Conservation (phyloP, 805 yeast species). For the Candida pini region DNA sequence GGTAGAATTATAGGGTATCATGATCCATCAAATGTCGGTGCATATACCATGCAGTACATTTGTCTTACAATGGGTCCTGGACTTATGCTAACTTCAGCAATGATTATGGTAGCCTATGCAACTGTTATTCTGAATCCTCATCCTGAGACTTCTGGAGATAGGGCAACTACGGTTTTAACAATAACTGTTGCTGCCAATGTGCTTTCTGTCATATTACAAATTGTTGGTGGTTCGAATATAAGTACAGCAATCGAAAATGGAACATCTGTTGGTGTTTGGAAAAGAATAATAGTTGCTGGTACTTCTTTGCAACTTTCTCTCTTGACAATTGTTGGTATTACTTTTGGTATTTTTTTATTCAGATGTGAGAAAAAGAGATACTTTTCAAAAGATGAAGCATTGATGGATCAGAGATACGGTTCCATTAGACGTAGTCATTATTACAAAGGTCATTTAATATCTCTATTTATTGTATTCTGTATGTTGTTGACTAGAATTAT, state of each 20-base stretch:
- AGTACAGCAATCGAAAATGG: constrained; percentile 35
- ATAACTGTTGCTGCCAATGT: constrained; percentile 64
- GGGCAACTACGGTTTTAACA: constrained; percentile 56
- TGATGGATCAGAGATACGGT: constrained; percentile 32
- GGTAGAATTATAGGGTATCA: constrained; percentile 48
- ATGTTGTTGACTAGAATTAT: constrained; percentile 61
- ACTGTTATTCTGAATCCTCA: constrained; percentile 53
- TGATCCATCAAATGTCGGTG: constrained; percentile 28
- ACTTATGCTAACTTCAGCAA: constrained; percentile 80
- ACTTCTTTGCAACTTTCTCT: constrained; percentile 68
- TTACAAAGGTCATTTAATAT: constrained; percentile 41
- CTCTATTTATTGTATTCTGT: constrained; percentile 40
- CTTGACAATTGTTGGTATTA: constrained; percentile 52
- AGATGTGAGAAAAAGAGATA: constrained; percentile 30
- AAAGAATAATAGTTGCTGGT: constrained; percentile 71
- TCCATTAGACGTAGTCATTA: constrained; percentile 29
- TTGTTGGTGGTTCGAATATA: constrained; percentile 71
- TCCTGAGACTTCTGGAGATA: constrained; percentile 43
- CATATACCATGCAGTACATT: constrained; percentile 59
- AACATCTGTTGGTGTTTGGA: constrained; percentile 44
- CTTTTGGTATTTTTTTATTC: constrained; percentile 43
- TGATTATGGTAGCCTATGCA: constrained; percentile 62
- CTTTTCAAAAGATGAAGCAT: constrained; percentile 21
- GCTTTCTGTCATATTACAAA: constrained; percentile 60
- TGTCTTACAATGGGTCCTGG: constrained; percentile 76